Base-by-base conservation (phyloP, 352 stramenopile genomes). In the Pythium scleroteichum region DNA sequence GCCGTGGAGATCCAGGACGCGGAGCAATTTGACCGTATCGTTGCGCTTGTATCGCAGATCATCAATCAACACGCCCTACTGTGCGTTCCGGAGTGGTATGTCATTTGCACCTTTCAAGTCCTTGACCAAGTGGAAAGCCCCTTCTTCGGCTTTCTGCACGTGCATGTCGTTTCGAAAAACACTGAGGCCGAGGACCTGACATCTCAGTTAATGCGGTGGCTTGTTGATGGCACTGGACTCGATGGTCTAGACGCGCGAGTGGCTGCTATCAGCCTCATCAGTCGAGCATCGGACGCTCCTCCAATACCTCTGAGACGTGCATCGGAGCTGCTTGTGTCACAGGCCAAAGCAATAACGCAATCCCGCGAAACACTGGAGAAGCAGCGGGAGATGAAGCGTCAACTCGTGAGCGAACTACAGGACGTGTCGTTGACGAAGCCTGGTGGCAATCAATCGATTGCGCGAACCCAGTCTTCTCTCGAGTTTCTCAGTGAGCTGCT, bases 11-110 rank as follows among this genome's bases (percentile, higher is more conserved):
- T 88, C 5, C 41, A 76, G 1, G 46, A 73, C 2, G 14, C 68
- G 0, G 38, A 48, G 0, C 49, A 77, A 6, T 77, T 72, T 3
- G 73, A 84, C 17, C 9, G 29, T 3, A 61, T 78, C 3, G 42
- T 87, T 2, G 33, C 59, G 2, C 53, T 87, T 0, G 63, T 87
- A 3, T 88, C 80, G 2, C 63, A 73, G 8, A 24, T 84, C 9
- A 76, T 90, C 38, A 82, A 78, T 39, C 69, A 87, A 27, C 70
- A 88, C 44, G 71, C 76, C 14, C 33, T 87, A 39, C 54, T 88
- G 1, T 75, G 67, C 0, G 59, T 79, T 0, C 80, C 80, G 0
- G 60, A 81, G 33, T 87, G 80, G 80, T 75, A 79, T 44, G 14
- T 84, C 1, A 12, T 88, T 40, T 51, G 14, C 29, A 44, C 53